Evolutionary conservation across 306 rosid species (phyloP).

Genomic region (Glycine latifolia): DNA sequence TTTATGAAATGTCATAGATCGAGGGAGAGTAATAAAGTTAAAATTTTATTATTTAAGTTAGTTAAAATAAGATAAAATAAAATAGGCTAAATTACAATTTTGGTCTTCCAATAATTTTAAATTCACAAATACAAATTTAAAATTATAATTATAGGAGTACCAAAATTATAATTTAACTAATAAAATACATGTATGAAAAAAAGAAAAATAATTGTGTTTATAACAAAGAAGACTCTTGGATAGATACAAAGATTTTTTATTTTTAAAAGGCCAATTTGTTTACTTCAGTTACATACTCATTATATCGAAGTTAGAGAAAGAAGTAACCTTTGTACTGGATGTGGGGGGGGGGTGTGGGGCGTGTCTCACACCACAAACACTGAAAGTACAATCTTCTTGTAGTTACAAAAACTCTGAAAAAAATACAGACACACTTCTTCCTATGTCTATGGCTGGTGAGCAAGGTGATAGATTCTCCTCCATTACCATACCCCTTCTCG

Average conservation of each 20-base stretch:
- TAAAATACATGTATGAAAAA: too few relatives aligned
- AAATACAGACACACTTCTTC: background rate
- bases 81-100: too few relatives aligned
- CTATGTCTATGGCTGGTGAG: slow-evolving; percentile 20
- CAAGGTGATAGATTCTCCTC: slow-evolving; percentile 20
- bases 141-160: too few relatives aligned
- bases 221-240: background rate
- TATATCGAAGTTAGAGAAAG: too few relatives aligned
- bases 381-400: background rate
- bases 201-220: too few relatives aligned
- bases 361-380: background rate
- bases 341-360: background rate
- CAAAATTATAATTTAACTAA: too few relatives aligned
- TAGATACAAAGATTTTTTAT: background rate
- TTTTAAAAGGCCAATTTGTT: background rate
- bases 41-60: too few relatives aligned
- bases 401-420: background rate
- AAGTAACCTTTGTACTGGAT: background rate
- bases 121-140: too few relatives aligned
- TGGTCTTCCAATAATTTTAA: too few relatives aligned
- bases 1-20: too few relatives aligned
- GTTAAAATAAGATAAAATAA: too few relatives aligned
- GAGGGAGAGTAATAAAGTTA: too few relatives aligned
- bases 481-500: slow-evolving; percentile 36
- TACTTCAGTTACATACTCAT: background rate